Percentiles rank a stretch among this genome's conserved stretches.
phyloP scores from a whole-genome alignment of 176 grass and related monocot species.

The sorghum (Sorghum bicolor) region DNA sequence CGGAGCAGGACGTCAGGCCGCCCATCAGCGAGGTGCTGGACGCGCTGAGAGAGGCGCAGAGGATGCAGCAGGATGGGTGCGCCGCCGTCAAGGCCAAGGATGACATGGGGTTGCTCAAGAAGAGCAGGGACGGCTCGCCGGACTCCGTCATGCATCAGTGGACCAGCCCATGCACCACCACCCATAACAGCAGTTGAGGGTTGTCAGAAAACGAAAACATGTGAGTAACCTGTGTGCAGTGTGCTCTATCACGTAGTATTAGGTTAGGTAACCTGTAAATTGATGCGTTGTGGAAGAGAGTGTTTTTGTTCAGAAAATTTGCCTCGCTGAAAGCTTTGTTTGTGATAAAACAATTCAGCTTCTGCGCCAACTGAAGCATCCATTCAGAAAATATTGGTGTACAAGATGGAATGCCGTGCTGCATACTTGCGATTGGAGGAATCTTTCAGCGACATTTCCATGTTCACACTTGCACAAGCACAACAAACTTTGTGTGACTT shows the following conservation, averaged over 20 bases:
- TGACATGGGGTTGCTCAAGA: conserved; percentile 7
- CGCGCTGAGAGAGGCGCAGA: conserved; percentile 21
- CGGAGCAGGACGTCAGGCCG: conserved; percentile 49
- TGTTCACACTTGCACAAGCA: neutral
- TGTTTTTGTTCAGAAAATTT: neutral
- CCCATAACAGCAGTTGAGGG: conserved; percentile 23
- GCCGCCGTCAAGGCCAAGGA: neutral
- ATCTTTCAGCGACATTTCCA: neutral
- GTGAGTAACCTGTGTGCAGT: neutral
- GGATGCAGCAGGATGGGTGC: neutral
- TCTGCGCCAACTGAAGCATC: neutral
- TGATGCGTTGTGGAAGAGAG: neutral
- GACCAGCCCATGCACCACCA: conserved; percentile 40
- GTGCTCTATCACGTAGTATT: neutral
- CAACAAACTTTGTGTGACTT: conserved; percentile 12
- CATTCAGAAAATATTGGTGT: neutral
- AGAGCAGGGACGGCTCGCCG: conserved; percentile 34
- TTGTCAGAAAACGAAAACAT: neutral
- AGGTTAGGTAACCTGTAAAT: neutral
- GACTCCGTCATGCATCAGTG: conserved; percentile 38
- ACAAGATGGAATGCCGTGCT: neutral
- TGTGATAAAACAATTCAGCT: neutral
- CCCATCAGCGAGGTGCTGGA: conserved; percentile 33
- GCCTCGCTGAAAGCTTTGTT: neutral
- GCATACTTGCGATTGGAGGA: neutral